These are phyloP conservation scores for Boletus rubroflammeus DNA, from an alignment of 768 basidiomycete species.

Conservation along the genomic window DNA sequence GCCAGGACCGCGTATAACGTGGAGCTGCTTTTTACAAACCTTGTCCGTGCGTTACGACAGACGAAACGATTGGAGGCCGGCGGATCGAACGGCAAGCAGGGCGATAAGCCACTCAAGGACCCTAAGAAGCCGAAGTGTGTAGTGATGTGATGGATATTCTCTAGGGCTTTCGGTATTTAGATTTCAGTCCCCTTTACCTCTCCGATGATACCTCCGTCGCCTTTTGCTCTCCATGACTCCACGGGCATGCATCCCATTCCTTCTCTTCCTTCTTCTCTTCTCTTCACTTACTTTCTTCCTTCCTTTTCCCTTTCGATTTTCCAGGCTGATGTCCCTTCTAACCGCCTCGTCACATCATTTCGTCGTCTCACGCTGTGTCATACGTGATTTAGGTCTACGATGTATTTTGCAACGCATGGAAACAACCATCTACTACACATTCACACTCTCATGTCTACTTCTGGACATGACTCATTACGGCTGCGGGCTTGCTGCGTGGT, in stretches of 20 bases:
- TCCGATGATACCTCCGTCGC: slow-evolving; percentile 75
- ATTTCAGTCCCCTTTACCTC: slow-evolving; percentile 64
- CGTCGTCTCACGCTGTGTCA: slow-evolving; percentile 38
- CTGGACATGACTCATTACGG: slow-evolving; percentile 2
- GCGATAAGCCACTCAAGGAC: slow-evolving; percentile 43
- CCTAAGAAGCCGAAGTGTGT: slow-evolving; percentile 60
- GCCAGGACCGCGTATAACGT: slow-evolving; percentile 94
- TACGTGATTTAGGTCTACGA: slow-evolving; percentile 39
- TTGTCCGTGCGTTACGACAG: slow-evolving; percentile 79
- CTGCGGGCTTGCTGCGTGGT: slow-evolving; percentile 11
- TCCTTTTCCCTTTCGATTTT: slow-evolving; percentile 17
- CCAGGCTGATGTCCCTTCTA: slow-evolving; percentile 33
- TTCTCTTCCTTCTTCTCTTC: slow-evolving; percentile 2
- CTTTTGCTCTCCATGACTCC: slow-evolving; percentile 27
- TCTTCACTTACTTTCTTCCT: slow-evolving; percentile 22
- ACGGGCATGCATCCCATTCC: slow-evolving; percentile 24
- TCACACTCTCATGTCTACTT: slow-evolving; percentile 2
- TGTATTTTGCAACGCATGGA: slow-evolving; percentile 38
- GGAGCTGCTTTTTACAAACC: slow-evolving; percentile 82
- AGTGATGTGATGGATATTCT: slow-evolving; percentile 70
- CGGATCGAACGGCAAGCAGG: slow-evolving; percentile 38
- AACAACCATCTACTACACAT: slow-evolving; percentile 25
- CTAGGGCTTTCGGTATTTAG: slow-evolving; percentile 63
- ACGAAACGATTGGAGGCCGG: slow-evolving; percentile 55
- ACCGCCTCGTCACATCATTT: slow-evolving; percentile 29